Base-by-base conservation (phyloP, 2,329 filamentous ascomycete genomes). In the Diplodia sapinea region DNA sequence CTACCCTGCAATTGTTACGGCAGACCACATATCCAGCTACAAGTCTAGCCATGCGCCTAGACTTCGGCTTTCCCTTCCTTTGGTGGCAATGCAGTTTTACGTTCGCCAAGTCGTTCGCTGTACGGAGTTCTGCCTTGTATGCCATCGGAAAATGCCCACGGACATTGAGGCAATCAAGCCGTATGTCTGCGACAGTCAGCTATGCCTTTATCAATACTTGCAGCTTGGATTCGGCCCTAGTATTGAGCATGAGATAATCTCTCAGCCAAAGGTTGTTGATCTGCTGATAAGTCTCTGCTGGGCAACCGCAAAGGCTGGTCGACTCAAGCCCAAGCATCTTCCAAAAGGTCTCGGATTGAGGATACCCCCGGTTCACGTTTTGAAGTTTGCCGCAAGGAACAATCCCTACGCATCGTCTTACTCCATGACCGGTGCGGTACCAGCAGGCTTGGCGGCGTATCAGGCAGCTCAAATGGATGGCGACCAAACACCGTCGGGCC, bases 191-290 rank as follows among this genome's bases (percentile, higher is more conserved):
- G 86, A 87, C 26, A 85, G 87, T 13, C 82, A 85, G 1, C 82
- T 97, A 3, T 97, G 94, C 73, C 81, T 96, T 4, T 96, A 91
- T 73, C 94, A 97, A 74, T 96, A 95, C 79, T 91, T 96, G 84
- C 84, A 87, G 17, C 82, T 96, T n/a, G 93, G 92, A 0, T 89
- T 97, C 73, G 94, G 93, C 0, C 91, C 92, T 1, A 93, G 88
- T 72, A 88, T 96, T 67, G 93, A 97, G 75, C 88, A 94, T 74
- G 93, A 97, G 74, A 91, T 97, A 26, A 74, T 91, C 31, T 86
- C 87, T 13, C 91, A 94, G 74, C 92, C 93, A 1, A 87, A 89
- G 67, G 92, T 96, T 0, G 91, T 96, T 13, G 94, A 97, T 74
- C 83, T 97, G 1, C 84, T 97, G 0, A 79, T 96, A 56, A 94